Evolutionary conservation across 352 stramenopile genomes (phyloP), one percentile per base, ranked within the genome.

Genomic region (Phytophthora hybrid): DNA sequence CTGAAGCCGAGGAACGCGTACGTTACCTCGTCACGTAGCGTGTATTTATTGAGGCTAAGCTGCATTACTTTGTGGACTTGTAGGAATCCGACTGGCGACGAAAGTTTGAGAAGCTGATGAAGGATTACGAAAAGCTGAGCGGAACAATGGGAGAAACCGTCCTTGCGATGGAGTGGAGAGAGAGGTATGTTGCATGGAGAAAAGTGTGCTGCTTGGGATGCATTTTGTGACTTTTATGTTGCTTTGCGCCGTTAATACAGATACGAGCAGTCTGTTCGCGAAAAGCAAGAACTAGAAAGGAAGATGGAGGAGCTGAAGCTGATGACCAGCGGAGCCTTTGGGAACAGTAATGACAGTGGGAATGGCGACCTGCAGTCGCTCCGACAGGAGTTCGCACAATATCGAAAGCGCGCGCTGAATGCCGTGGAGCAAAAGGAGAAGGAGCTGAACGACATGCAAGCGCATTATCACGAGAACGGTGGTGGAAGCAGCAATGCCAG

Each of bases 91-190:
- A 92, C 21, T 95, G 87, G 88, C 82, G 88, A 58, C 87, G 88
- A 58, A 96, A 96, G 76, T 95, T 92, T 79, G 88, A 94, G 21
- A 93, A 94, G 29, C 58, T 96, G 16, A 81, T 88, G 75, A 91
- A 90, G n/a, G 89, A 96, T 68, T 94, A 94, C 59, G 85, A 94
- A 44, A 96, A 95, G 44, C 79, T 96, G 1, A 95, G 88, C 21
- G 89, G 89, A 5, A 92, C 89, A 0, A 96, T 96, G 89, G 89
- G 89, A 5, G 89, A 95, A 62, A 95, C 89, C 1, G 85, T 93
- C 9, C 74, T 96, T 3, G 89, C 89, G 14, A 96, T 90, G 19
- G 89, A 96, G 53, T 96, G 89, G 89, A 87, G 89, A 61, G 87
- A 93, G 58, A 84, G 89, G 81, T 92, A 69, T 0, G 56, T 51